Evolutionary conservation across 139 green algal species (phyloP), one percentile per base, ranked within the genome.

Genomic region (Coelastrella sp.): DNA sequence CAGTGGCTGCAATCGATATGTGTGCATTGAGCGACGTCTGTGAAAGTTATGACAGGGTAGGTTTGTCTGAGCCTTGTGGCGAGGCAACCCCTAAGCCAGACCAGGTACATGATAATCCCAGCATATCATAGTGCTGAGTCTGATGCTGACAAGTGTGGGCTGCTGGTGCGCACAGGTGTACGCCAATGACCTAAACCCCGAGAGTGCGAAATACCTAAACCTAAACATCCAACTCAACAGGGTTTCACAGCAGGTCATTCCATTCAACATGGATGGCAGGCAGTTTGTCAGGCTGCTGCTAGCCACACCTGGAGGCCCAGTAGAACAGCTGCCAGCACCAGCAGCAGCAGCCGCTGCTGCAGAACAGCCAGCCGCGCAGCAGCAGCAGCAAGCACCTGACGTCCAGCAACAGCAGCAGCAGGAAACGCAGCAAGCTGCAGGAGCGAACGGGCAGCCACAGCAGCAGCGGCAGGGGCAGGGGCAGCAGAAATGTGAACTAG

Each of bases 151-250:
- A 47, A 47, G 32, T 47, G 32, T 47, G 32, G 32, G 32, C 32
- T 47, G 32, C 1, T 47, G 32, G 32, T 47, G 32, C 32, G 1
- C 19, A 8, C 91, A 96, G 93, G 98, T 99, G 54, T 97, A 96
- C 90, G 98, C 98, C 11, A 99, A 99, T 92, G 98, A 99, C 92
- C 94, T 99, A 47, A 99, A 99, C 90, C 98, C 98, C 0, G 74
- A 92, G 59, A 98, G 94, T 83, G 93, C 93, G 64, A 73, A 93
- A 57, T 99, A 96, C 79, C 89, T 99, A 19, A 81, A 77, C 0
- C 65, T 92, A 57, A 99, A 99, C 92, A 94, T 96, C 2, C 90
- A 89, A 73, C 81, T 96, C n/a, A 98, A 99, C 93, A 94, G 93
- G 57, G 92, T 98, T 86, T 71, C 65, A 0, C 22, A 61, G 3